These are phyloP conservation scores for Prunus mongolica DNA, from an alignment of 306 rosid genomes.

Conservation along the genomic window DNA sequence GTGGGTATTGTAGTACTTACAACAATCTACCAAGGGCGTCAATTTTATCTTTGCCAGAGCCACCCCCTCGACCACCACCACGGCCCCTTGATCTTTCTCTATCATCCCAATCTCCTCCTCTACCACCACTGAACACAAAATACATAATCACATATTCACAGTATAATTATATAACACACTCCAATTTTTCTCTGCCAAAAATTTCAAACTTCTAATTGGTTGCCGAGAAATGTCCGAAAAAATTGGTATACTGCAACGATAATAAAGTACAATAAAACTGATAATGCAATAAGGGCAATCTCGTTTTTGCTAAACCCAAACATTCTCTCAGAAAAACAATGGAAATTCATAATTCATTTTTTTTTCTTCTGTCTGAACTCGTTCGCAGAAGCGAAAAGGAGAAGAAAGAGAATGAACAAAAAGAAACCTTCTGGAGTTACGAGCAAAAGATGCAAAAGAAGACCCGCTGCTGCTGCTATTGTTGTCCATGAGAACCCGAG, in stretches of 20 bases:
- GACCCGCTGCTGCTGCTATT: conserved; percentile 9
- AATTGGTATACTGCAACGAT: not conserved
- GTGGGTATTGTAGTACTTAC: conserved; percentile 44
- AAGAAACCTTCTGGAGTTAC: conserved; percentile 38
- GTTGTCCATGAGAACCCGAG: conserved; percentile 35
- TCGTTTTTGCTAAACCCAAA: not conserved
- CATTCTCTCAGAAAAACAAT: not conserved
- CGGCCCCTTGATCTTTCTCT: conserved; percentile 45
- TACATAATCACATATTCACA: not conserved
- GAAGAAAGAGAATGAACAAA: not conserved
- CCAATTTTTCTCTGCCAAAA: not conserved
- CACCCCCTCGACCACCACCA: conserved; percentile 34
- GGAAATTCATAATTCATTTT: not conserved
- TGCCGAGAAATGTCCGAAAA: not conserved
- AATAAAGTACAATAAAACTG: not conserved
- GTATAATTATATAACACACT: not conserved
- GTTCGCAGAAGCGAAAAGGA: not conserved
- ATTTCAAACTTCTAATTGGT: not conserved
- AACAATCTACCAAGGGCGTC: conserved; percentile 91
- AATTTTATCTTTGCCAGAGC: conserved; percentile 72
- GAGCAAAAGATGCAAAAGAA: conserved; percentile 41
- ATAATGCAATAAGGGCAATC: too few relatives aligned
- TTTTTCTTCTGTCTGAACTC: not conserved
- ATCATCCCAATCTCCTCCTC: conserved; percentile 45
- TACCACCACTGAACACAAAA: conserved; percentile 38